Evolutionary conservation across 805 yeast genomes (phyloP).

Genomic region (Candida quercuum): DNA sequence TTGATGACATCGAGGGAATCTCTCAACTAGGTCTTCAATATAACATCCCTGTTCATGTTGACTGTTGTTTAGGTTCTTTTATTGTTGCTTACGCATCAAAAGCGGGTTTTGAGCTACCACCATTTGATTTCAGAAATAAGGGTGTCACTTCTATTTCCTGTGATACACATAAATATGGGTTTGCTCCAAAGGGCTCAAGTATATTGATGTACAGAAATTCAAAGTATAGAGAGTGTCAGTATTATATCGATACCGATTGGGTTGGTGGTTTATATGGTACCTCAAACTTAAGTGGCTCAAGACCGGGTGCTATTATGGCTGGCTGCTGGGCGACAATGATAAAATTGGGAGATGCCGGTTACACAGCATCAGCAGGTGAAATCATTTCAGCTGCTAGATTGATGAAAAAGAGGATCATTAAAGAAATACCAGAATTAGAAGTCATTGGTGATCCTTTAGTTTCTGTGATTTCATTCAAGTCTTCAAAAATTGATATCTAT

Average conservation of each 20-base stretch:
- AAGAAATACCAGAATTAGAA: slow-evolving; percentile 50
- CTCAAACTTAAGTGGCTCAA: slow-evolving; percentile 92
- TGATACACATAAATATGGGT: slow-evolving; percentile 98
- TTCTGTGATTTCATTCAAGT: slow-evolving; percentile 77
- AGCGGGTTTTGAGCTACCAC: slow-evolving; percentile 42
- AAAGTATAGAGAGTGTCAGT: slow-evolving; percentile 71
- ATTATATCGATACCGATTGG: slow-evolving; percentile 82
- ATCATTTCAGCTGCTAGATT: slow-evolving; percentile 63
- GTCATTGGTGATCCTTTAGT: slow-evolving; percentile 82
- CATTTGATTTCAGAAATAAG: slow-evolving; percentile 79
- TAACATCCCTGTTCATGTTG: slow-evolving; percentile 88
- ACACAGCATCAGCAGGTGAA: slow-evolving; percentile 55
- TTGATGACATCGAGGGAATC: slow-evolving; percentile 78
- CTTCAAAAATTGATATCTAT: slow-evolving; percentile 61
- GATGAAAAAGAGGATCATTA: slow-evolving; percentile 42
- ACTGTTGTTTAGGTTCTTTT: slow-evolving; percentile 93
- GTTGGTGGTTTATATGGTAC: slow-evolving; percentile 94
- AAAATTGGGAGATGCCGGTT: slow-evolving; percentile 80
- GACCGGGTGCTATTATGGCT: slow-evolving; percentile 97
- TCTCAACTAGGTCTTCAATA: slow-evolving; percentile 52
- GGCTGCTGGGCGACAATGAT: slow-evolving; percentile 97
- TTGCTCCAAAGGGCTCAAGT: slow-evolving; percentile 96
- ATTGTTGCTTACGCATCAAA: slow-evolving; percentile 73
- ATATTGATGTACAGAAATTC: slow-evolving; percentile 80
- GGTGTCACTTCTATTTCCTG: slow-evolving; percentile 98